Conservation (phyloP, 495 filamentous ascomycete species). For the Hyaloscypha variabilis region DNA sequence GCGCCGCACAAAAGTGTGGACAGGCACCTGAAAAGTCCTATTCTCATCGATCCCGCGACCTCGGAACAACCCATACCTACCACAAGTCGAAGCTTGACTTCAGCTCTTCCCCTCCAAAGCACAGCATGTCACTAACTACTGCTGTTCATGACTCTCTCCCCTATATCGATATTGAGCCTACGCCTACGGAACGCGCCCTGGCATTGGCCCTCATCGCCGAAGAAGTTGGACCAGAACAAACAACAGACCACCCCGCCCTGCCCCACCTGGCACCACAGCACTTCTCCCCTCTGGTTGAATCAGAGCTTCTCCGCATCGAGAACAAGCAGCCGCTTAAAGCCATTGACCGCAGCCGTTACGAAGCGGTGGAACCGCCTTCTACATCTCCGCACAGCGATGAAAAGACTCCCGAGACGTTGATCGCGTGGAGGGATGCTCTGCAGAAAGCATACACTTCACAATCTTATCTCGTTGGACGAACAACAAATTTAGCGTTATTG, state of each 20-base stretch:
- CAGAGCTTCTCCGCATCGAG: conserved; percentile 64
- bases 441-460: conserved; percentile 63
- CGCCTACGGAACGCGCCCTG: conserved; percentile 54
- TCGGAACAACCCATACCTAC: neutral
- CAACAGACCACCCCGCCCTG: conserved; percentile 44
- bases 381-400: conserved; percentile 24
- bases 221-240: conserved; percentile 53
- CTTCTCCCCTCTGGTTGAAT: conserved; percentile 63
- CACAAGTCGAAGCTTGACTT: neutral
- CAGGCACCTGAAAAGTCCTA: too few species aligned
- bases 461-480: conserved; percentile 66
- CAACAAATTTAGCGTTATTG: conserved; percentile 72
- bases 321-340: conserved; percentile 53
- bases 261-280: conserved; percentile 33
- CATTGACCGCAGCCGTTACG: conserved; percentile 84
- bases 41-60: too few species aligned
- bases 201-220: conserved; percentile 66
- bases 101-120: neutral
- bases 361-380: conserved; percentile 53
- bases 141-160: conserved; percentile 78
- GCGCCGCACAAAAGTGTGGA: too few species aligned
- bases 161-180: conserved; percentile 74
- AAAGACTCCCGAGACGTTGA: conserved; percentile 32
- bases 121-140: conserved; percentile 26
- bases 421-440: conserved; percentile 17